A percentile compares a stretch with the other conserved stretches of the same genome.
Evolutionary conservation across 2,329 filamentous ascomycete genomes (phyloP).

Genomic region (Talaromyces amestolkiae): DNA sequence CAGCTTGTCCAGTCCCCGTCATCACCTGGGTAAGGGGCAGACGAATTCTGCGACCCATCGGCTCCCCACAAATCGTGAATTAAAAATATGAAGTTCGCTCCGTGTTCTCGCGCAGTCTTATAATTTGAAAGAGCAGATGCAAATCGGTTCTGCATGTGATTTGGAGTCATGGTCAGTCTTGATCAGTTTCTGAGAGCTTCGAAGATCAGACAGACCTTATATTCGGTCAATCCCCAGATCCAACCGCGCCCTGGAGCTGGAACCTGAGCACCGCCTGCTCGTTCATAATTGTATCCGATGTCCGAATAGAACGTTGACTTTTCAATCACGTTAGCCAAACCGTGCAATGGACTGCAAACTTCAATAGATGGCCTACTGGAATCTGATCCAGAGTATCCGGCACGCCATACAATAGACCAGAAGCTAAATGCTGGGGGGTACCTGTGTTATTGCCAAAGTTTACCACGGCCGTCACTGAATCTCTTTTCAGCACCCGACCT

Average conservation of each 20-base stretch:
- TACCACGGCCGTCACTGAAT: slow-evolving; percentile 10
- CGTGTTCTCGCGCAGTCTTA: slow-evolving; percentile 42
- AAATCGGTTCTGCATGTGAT: not conserved
- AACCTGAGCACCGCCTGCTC: slow-evolving; percentile 46
- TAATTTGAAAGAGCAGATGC: slow-evolving; percentile 29
- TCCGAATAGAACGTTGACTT: slow-evolving; percentile 30
- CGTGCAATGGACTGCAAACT: not conserved
- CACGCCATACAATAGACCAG: slow-evolving; percentile 15
- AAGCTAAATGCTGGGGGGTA: not conserved
- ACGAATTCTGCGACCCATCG: slow-evolving; percentile 38
- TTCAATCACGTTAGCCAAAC: not conserved
- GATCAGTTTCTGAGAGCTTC: not conserved
- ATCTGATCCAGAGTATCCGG: slow-evolving; percentile 14
- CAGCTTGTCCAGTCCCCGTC: slow-evolving; percentile 48
- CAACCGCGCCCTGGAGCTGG: slow-evolving; percentile 36
- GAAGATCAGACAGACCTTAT: not conserved
- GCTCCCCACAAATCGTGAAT: slow-evolving; percentile 51
- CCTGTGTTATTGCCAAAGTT: slow-evolving; percentile 15
- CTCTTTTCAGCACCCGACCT: slow-evolving; percentile 1
- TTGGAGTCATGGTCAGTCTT: not conserved
- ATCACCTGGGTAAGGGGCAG: slow-evolving; percentile 48
- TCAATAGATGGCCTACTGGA: not conserved
- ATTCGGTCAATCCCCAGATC: slow-evolving; percentile 34
- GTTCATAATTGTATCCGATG: slow-evolving; percentile 42
- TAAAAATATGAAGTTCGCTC: slow-evolving; percentile 47